Conservation (phyloP, 441 rosid species). For the Melastoma candidum region DNA sequence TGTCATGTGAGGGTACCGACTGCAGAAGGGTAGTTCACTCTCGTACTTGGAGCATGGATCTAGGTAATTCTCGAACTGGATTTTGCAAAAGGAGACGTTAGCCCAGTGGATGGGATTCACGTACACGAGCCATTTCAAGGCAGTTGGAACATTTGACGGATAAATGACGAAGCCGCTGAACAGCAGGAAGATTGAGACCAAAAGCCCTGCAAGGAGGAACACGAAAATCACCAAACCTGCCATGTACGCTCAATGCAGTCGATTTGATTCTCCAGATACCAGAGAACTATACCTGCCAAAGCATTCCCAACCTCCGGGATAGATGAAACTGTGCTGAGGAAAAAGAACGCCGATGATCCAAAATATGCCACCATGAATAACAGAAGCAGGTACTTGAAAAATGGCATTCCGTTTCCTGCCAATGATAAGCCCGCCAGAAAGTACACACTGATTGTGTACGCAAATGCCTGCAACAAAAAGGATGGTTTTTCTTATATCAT, state of each 20-base stretch:
- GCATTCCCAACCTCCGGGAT: conserved; percentile 32
- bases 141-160: conserved; percentile 19
- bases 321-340: conserved; percentile 22
- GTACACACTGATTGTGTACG: conserved; percentile 16
- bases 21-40: conserved; percentile 21
- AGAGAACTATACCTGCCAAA: conserved; percentile 21
- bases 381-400: conserved; percentile 15
- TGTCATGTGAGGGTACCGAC: conserved; percentile 21
- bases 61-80: conserved; percentile 15
- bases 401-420: conserved; percentile 17
- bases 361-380: conserved; percentile 19
- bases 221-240: no score
- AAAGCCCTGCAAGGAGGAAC: conserved; percentile 16
- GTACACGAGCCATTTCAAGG: conserved; percentile 24
- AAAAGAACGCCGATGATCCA: conserved; percentile 22
- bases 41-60: conserved; percentile 18
- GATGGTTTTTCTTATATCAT: neutral
- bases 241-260: no score
- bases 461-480: conserved; percentile 20
- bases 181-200: conserved; percentile 25
- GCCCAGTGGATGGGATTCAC: conserved; percentile 23
- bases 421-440: conserved; percentile 21
- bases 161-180: conserved; percentile 24
- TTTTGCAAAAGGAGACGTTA: conserved; percentile 22
- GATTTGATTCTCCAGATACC: neutral